Evolutionary conservation across 1,284 basidiomycete genomes (phyloP), one percentile per base, ranked within the genome.

Genomic region (Dichomitus squalens): DNA sequence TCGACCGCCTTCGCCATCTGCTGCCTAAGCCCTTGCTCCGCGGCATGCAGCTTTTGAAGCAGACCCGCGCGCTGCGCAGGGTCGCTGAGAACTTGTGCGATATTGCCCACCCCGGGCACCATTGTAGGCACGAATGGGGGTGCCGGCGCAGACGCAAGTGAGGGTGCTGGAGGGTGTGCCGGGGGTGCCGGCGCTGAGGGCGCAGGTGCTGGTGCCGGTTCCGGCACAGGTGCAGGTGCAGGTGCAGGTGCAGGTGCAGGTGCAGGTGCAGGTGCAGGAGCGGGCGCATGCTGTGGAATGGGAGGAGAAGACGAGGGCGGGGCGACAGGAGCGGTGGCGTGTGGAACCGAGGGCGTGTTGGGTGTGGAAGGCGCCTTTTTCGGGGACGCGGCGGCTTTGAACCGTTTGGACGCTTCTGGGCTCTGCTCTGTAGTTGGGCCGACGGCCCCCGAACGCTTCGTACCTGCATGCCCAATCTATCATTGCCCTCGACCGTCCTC

Each of bases 381-480:
- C 3, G 69, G 65, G 8, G 65, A 65, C 11, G 63, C 39, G 14
- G 49, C 53, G 2, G 63, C 52, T 34, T 64, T 68, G 12, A 63
- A 35, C 1, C 68, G 62, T 41, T 72, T 72, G 11, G 64, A n/a
- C 1, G 49, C 54, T n/a, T 67, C 68, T 1, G 68, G 67, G 49
- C 66, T 70, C 18, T 63, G 59, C 8, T 66, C 68, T 5, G 59
- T 50, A 2, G 58, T 23, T 12, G 59, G 25, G 23, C 39, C 41
- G 23, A 25, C 49, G 46, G 64, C 64, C 14, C 55, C 59, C 16
- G 65, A 38, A 11, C 69, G 62, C 33, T 67, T 67, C 2, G 55
- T 56, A 9, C 66, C 64, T 67, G 46, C 21, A 20, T 18, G n/a
- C 5, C 27, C 9, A n/a, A 18, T 44, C 27, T 18, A 27, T 29